A percentile compares a stretch with the other conserved stretches of the same genome.
phyloP scores from a whole-genome alignment of 2,329 filamentous ascomycete genomes.

The Dendryphion nanum region DNA sequence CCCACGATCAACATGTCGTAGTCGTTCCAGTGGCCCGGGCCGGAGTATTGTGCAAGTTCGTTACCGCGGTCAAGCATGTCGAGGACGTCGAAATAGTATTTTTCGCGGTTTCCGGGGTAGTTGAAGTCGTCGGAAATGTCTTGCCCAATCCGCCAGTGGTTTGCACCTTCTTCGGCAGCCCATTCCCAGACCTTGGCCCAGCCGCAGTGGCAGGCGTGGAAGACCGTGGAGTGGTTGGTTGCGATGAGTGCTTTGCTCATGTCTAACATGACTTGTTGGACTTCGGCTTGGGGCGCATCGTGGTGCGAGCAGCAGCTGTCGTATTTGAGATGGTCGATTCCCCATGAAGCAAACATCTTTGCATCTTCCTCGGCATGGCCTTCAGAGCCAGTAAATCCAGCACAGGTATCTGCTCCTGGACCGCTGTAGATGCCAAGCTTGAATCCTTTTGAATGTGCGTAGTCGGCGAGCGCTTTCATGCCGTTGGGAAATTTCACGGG shows the following conservation, averaged over 20 bases:
- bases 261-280: conserved; percentile 22
- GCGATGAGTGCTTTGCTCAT: conserved; percentile 18
- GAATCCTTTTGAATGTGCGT: conserved; percentile 37
- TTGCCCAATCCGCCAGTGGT: conserved; percentile 29
- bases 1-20: conserved; percentile 27
- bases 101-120: conserved; percentile 33
- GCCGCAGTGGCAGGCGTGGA: conserved; percentile 25
- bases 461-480: conserved; percentile 36
- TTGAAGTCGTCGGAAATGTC: conserved; percentile 33
- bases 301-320: conserved; percentile 20
- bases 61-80: conserved; percentile 38
- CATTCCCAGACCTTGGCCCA: conserved; percentile 21
- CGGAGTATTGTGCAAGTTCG: conserved; percentile 14
- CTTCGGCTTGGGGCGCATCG: conserved; percentile 15
- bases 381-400: conserved; percentile 18
- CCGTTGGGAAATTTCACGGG: conserved; percentile 39
- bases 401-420: conserved; percentile 23
- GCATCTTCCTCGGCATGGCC: conserved; percentile 21
- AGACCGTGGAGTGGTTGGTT: conserved; percentile 18
- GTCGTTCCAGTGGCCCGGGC: conserved; percentile 23
- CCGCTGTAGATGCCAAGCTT: conserved; percentile 43
- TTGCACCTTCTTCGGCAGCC: conserved; percentile 20
- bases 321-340: conserved; percentile 25
- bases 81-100: conserved; percentile 41
- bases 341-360: conserved; percentile 23